Evolutionary conservation across 192 early-diverging fungal species (phyloP).

Genomic region (Coemansia sp.): DNA sequence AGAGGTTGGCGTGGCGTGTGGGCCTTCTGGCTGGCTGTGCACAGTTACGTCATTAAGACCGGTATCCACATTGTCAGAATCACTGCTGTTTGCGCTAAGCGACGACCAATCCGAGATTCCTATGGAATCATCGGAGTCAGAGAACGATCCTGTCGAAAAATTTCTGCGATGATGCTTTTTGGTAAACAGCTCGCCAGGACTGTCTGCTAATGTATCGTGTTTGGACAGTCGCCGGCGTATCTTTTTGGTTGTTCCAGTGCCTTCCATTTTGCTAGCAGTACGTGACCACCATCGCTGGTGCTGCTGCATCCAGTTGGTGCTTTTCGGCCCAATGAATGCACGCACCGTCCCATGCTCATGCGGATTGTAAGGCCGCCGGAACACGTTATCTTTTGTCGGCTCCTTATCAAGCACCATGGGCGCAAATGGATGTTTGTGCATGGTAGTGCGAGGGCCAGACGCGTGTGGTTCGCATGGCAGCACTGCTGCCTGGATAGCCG

Average conservation of each 20-base stretch:
- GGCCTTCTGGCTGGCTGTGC: background rate
- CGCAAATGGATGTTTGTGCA: slow-evolving; percentile 40
- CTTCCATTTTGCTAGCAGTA: slow-evolving; percentile 33
- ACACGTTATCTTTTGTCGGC: slow-evolving; percentile 25
- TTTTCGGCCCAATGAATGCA: slow-evolving; percentile 37
- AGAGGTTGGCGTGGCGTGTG: slow-evolving; percentile 8
- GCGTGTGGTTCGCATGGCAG: background rate
- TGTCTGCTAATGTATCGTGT: slow-evolving; percentile 7
- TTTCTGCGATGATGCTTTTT: background rate
- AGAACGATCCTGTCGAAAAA: slow-evolving; percentile 1
- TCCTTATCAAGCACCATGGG: slow-evolving; percentile 25
- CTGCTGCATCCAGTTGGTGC: slow-evolving; percentile 43
- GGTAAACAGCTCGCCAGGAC: slow-evolving; percentile 13
- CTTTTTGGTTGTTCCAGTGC: slow-evolving; percentile 13
- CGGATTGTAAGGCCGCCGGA: slow-evolving; percentile 12
- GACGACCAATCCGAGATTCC: slow-evolving; percentile 35
- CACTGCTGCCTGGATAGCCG: background rate
- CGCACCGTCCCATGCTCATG: slow-evolving; percentile 15
- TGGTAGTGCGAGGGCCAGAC: background rate
- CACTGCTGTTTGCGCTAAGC: background rate
- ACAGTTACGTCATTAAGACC: background rate
- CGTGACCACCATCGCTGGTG: slow-evolving; percentile 49
- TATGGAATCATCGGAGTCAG: slow-evolving; percentile 8
- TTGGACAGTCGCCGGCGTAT: slow-evolving; percentile 20
- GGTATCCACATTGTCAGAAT: background rate